phyloP scores from a whole-genome alignment of 164 flowering plant genomes.

The Tinospora cordifolia region DNA sequence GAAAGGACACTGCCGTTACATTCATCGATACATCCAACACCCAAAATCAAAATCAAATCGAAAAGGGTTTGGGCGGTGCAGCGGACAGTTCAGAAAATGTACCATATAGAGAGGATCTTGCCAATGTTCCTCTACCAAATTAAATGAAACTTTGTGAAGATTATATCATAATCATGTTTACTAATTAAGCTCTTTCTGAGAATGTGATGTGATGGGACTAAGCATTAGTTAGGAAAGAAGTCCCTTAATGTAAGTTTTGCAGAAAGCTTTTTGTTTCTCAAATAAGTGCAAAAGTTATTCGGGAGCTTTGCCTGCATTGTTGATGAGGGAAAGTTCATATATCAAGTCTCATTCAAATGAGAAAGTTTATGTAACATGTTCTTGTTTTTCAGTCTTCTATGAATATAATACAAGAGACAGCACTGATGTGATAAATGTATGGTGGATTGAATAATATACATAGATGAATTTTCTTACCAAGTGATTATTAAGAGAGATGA shows the following conservation, averaged over 20 bases:
- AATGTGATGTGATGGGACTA: not conserved
- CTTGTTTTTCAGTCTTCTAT: too few species aligned
- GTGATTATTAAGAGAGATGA: too few species aligned
- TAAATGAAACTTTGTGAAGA: slow-evolving; percentile 8
- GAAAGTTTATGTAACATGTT: too few species aligned
- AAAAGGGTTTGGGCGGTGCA: slow-evolving; percentile 27
- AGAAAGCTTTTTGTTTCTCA: not conserved
- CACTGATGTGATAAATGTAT: too few species aligned
- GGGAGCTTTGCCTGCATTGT: not conserved
- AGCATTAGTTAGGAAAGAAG: not conserved
- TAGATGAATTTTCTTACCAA: too few species aligned
- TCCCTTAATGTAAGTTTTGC: not conserved
- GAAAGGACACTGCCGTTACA: slow-evolving; percentile 61
- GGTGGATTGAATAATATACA: too few species aligned
- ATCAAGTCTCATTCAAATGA: not conserved
- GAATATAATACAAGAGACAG: too few species aligned
- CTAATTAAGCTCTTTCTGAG: not conserved
- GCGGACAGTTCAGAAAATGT: slow-evolving; percentile 12
- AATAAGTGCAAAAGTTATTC: not conserved
- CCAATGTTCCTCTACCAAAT: slow-evolving; percentile 50
- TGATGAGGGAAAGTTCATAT: not conserved
- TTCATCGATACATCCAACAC: slow-evolving; percentile 40
- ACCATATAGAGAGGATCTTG: slow-evolving; percentile 63
- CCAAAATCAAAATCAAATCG: slow-evolving; percentile 32
- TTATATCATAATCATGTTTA: not conserved